A percentile compares a stretch with the other conserved stretches of the same genome.
Evolutionary conservation across 495 filamentous ascomycete species (phyloP).

Genomic region (Lineolata rhizophorae): DNA sequence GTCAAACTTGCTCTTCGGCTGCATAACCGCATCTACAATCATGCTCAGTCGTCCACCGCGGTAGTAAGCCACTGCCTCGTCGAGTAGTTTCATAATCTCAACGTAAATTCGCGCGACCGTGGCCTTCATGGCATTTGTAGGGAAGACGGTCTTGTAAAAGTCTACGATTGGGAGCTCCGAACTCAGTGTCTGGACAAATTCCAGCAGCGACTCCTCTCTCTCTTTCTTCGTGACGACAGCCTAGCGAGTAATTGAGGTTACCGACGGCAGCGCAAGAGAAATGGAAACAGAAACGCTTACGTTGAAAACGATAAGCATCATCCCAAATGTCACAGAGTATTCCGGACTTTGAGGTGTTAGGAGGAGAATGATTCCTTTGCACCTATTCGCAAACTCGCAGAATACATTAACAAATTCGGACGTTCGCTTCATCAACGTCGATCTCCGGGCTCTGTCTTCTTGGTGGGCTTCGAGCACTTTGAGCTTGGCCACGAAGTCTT

Average conservation of each 20-base stretch:
- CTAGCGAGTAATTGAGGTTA: not conserved
- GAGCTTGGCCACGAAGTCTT: not conserved
- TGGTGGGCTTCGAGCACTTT: not conserved
- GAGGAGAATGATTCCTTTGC: not conserved
- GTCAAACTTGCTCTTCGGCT: not conserved
- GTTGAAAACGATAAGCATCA: constrained; percentile 1
- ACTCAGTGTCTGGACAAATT: not conserved
- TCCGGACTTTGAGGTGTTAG: constrained; percentile 1
- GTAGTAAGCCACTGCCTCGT: constrained; percentile 1
- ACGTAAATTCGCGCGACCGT: constrained; percentile 1
- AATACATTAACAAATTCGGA: not conserved
- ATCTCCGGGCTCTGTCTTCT: not conserved
- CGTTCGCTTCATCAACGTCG: not conserved
- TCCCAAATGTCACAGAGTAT: constrained; percentile 1
- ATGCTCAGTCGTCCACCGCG: constrained; percentile 1
- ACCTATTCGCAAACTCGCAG: constrained; percentile 1
- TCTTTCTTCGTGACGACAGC: constrained; percentile 2
- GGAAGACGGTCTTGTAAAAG: constrained; percentile 1
- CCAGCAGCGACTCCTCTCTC: not conserved
- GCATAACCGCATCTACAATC: not conserved
- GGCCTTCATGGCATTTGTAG: constrained; percentile 2
- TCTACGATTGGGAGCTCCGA: not conserved
- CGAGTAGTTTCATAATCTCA: not conserved
- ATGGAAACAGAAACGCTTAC: not conserved
- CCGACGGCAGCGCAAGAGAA: not conserved